Conservation (phyloP, 2,329 filamentous ascomycete genomes). For the Colletotrichum cordylinicola region DNA sequence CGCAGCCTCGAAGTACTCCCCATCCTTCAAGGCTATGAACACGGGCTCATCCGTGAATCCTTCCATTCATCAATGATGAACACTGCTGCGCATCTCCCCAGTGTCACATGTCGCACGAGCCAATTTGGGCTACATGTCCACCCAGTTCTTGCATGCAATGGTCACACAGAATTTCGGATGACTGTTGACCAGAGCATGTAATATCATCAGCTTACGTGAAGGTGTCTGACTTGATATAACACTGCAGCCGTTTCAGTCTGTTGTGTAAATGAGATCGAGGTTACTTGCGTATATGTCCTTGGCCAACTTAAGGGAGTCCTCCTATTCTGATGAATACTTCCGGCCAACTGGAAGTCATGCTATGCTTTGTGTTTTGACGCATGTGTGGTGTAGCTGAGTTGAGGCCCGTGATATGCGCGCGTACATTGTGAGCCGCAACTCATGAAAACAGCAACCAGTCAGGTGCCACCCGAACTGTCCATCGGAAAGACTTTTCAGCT, state of each 20-base stretch:
- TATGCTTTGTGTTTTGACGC: neutral
- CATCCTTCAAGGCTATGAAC: neutral
- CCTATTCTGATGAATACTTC: neutral
- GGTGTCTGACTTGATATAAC: neutral
- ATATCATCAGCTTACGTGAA: neutral
- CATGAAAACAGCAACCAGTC: neutral
- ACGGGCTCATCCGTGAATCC: neutral
- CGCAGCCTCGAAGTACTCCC: neutral
- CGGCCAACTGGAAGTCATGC: fast-evolving
- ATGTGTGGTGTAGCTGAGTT: neutral
- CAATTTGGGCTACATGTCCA: neutral
- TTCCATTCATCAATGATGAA: neutral
- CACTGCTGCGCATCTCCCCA: neutral
- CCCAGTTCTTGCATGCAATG: neutral
- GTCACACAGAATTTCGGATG: neutral
- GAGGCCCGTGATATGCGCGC: neutral
- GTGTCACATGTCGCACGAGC: neutral
- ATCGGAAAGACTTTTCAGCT: too few relatives aligned
- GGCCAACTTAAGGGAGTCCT: neutral
- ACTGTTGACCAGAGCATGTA: neutral
- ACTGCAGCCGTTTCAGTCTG: neutral
- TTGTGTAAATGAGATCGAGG: neutral
- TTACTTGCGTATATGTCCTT: fast-evolving
- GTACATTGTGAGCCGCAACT: neutral
- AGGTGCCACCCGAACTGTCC: neutral